Percentiles rank a stretch among this genome's conserved stretches.
Conservation (phyloP, 352 stramenopile genomes). For the Globisporangium cystogenes region DNA sequence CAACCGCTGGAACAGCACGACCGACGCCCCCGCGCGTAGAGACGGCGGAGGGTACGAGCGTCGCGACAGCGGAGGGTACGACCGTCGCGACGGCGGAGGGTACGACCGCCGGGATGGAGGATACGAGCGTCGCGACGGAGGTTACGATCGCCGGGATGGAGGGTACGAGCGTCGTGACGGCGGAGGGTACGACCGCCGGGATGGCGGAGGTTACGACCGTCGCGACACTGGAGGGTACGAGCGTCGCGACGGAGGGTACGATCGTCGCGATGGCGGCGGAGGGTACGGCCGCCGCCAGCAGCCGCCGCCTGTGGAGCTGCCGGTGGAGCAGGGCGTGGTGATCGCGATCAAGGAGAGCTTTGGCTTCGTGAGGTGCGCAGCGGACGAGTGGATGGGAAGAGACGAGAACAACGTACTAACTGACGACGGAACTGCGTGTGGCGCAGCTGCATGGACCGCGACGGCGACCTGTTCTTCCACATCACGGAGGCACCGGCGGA, state of each 20-base stretch:
- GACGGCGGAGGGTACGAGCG: slow-evolving; percentile 4
- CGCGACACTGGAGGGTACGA: slow-evolving; percentile 4
- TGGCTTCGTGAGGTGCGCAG: slow-evolving; percentile 35
- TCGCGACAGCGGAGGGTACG: slow-evolving; percentile 5
- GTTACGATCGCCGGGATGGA: background rate
- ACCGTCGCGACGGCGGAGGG: slow-evolving; percentile 1
- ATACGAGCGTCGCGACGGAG: slow-evolving; percentile 2
- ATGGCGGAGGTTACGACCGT: slow-evolving; percentile 2
- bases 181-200: background rate
- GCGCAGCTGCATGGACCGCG: slow-evolving; percentile 46
- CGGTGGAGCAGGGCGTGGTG: slow-evolving; percentile 31
- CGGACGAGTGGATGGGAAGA: no score
- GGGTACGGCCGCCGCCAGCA: slow-evolving; percentile 11
- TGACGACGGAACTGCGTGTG: slow-evolving; percentile 15
- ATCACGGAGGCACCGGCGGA: slow-evolving; percentile 69
- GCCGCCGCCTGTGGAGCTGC: slow-evolving; percentile 16
- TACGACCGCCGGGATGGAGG: slow-evolving; percentile 14
- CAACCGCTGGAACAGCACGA: slow-evolving; percentile 10
- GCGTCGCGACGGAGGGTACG: slow-evolving; percentile 11
- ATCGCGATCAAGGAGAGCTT: slow-evolving; percentile 52
- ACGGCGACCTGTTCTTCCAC: slow-evolving; percentile 81
- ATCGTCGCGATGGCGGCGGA: slow-evolving; percentile 3
- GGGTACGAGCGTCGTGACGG: background rate
- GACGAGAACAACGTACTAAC: no score
- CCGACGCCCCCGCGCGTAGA: slow-evolving; percentile 7